Base-by-base conservation (phyloP, 2,329 filamentous ascomycete genomes). In the Capronia epimyces region DNA sequence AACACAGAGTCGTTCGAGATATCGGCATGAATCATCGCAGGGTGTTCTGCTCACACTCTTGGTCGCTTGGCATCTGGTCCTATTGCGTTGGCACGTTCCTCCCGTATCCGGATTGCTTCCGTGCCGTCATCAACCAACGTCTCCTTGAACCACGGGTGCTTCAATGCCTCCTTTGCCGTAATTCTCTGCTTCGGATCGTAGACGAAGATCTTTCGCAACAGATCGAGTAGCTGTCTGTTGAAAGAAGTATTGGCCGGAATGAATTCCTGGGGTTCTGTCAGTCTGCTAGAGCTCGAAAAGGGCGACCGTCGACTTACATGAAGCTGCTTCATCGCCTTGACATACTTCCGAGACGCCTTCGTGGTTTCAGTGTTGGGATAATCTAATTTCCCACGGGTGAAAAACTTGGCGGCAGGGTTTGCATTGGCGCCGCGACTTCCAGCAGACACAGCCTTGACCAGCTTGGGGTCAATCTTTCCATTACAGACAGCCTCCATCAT, bases 401-500 rank as follows among this genome's bases (percentile, higher is more conserved):
- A 82, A 60, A 80, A 82, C 77, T 78, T 77, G 52, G 77, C 69
- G 29, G 79, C 75, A 21, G 75, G 71, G 58, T 79, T 81, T 40
- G 72, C 64, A 64, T 69, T 73, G 57, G 71, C 71, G 36, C 70
- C 66, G 60, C 75, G 63, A 62, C 75, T 64, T 60, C 70, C 67
- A 62, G 74, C 65, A 58, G 72, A 70, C 22, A 81, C 78, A 51
- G 76, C 72, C 58, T 71, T 71, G 47, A 82, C 73, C 21, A 82
- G 67, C 27, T 75, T 74, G 6, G 73, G 65, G 53, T 82, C 79
- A 37, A 82, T 75, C 58, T 75, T 76, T 40, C 70, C 69, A 34
- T 74, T 75, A 62, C 79, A 81, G 7, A 82, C 79, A 9, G 75
- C 73, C 65, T 84, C 81, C 81, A 84, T 84, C 81, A 84, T 84